Percentiles rank a stretch among this genome's conserved stretches.
Conservation (phyloP, 1,284 basidiomycete species). For the Pseudozyma hubeiensis region DNA sequence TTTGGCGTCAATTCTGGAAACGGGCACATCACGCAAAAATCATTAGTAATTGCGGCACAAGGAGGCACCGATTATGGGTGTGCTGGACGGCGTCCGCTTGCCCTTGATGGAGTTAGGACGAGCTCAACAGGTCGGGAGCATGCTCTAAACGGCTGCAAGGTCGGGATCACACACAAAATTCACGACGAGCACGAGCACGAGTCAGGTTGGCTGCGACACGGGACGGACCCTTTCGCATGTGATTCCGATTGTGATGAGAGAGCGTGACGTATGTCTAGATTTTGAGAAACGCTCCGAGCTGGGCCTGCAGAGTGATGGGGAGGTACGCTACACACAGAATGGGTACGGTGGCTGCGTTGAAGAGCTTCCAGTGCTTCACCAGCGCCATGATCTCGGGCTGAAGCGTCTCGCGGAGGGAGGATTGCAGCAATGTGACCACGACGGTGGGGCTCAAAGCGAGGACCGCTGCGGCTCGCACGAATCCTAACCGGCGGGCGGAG, state of each 20-base stretch:
- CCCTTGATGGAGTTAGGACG: too few species aligned
- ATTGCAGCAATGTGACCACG: conserved; percentile 7
- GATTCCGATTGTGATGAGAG: background rate
- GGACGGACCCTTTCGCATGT: too few species aligned
- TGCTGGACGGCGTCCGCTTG: too few species aligned
- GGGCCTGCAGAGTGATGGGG: conserved; percentile 38
- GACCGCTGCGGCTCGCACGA: background rate
- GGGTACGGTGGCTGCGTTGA: conserved; percentile 25
- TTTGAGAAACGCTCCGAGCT: conserved; percentile 15
- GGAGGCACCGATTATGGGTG: too few species aligned
- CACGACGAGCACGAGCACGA: too few species aligned
- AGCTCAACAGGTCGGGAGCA: too few species aligned
- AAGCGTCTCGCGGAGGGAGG: background rate
- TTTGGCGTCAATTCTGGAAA: too few species aligned
- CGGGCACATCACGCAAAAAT: too few species aligned
- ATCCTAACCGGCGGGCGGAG: background rate
- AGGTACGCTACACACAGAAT: conserved; percentile 35
- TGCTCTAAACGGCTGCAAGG: too few species aligned
- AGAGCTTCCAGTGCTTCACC: conserved; percentile 27
- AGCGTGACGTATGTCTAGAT: background rate
- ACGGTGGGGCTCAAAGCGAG: conserved; percentile 17
- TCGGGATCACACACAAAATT: too few species aligned
- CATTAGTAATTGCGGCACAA: too few species aligned
- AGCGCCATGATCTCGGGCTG: background rate
- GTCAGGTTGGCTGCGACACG: too few species aligned